Evolutionary conservation across 2,329 filamentous ascomycete species (phyloP).

Genomic region (Biscogniauxia sp.): DNA sequence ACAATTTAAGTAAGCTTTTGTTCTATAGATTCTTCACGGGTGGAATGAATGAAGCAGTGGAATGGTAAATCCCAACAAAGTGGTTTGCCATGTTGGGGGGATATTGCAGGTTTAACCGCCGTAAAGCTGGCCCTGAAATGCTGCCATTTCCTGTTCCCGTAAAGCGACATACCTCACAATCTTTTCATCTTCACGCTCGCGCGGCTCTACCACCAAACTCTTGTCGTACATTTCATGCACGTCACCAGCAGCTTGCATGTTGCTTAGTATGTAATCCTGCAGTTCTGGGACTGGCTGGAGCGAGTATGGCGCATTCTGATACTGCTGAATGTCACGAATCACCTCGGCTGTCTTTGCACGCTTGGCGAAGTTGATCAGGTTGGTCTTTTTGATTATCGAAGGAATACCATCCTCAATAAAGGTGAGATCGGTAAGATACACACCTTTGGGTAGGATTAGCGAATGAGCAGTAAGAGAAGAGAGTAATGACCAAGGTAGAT

Average conservation of each 20-base stretch:
- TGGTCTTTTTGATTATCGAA: conserved; percentile 92
- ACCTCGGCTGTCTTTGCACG: conserved; percentile 97
- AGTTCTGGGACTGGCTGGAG: conserved; percentile 86
- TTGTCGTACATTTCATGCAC: conserved; percentile 99
- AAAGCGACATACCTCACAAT: conserved; percentile 80
- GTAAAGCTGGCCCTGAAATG: conserved; percentile 10
- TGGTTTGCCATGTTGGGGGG: conserved; percentile 8
- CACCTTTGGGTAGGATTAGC: conserved; percentile 53
- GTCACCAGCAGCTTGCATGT: conserved; percentile 92
- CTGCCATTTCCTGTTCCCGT: not conserved
- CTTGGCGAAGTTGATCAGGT: conserved; percentile 98
- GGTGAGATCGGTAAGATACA: conserved; percentile 94
- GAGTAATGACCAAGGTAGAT: not conserved
- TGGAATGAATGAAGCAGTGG: not conserved
- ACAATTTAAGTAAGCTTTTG: not conserved
- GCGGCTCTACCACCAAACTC: conserved; percentile 87
- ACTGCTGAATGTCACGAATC: conserved; percentile 97
- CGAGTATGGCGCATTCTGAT: conserved; percentile 95
- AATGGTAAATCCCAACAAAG: conserved; percentile 7
- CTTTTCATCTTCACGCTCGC: conserved; percentile 97
- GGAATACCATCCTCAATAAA: conserved; percentile 99
- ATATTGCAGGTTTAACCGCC: conserved; percentile 19
- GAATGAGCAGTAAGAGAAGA: not conserved
- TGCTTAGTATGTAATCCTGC: conserved; percentile 94
- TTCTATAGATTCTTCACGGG: not conserved